phyloP scores from a whole-genome alignment of 1,139 yeast species.

The Sugiyamaella xylanicola region DNA sequence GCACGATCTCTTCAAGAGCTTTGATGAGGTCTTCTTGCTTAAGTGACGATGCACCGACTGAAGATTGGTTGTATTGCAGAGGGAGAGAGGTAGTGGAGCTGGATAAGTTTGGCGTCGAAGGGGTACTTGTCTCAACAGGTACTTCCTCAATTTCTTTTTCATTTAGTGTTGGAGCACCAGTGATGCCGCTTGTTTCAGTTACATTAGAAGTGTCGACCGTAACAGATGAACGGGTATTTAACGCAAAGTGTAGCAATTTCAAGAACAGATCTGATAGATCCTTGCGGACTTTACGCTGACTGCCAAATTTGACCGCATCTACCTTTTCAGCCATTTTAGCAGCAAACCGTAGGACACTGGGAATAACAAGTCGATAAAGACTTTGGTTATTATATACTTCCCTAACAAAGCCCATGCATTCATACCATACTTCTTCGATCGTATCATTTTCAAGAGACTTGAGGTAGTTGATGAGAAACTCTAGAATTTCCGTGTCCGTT shows the following conservation, averaged over 20 bases:
- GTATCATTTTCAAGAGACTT: slow-evolving; percentile 71
- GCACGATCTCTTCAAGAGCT: slow-evolving; percentile 46
- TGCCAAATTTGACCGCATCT: slow-evolving; percentile 60
- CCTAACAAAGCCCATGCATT: slow-evolving; percentile 58
- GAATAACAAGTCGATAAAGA: slow-evolving; percentile 54
- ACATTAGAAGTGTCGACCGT: slow-evolving; percentile 22
- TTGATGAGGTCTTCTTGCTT: slow-evolving; percentile 46
- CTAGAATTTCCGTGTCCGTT: slow-evolving; percentile 48
- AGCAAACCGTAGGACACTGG: slow-evolving; percentile 55
- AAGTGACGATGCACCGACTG: background rate
- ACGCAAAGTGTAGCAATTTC: slow-evolving; percentile 53
- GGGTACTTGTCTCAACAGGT: background rate
- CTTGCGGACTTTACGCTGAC: slow-evolving; percentile 58
- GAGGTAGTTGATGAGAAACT: slow-evolving; percentile 61
- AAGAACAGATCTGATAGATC: slow-evolving; percentile 69
- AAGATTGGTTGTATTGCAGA: background rate
- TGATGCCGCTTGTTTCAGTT: background rate
- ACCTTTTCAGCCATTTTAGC: slow-evolving; percentile 59
- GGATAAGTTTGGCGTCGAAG: slow-evolving; percentile 16
- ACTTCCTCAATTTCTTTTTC: slow-evolving; percentile 24
- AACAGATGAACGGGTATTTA: slow-evolving; percentile 37
- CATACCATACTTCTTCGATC: slow-evolving; percentile 71
- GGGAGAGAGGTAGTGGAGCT: slow-evolving; percentile 20
- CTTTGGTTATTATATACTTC: slow-evolving; percentile 55
- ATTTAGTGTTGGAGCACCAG: background rate